phyloP scores from a whole-genome alignment of 108 stramenopile species.

The Nannochloropsis oceanica region DNA sequence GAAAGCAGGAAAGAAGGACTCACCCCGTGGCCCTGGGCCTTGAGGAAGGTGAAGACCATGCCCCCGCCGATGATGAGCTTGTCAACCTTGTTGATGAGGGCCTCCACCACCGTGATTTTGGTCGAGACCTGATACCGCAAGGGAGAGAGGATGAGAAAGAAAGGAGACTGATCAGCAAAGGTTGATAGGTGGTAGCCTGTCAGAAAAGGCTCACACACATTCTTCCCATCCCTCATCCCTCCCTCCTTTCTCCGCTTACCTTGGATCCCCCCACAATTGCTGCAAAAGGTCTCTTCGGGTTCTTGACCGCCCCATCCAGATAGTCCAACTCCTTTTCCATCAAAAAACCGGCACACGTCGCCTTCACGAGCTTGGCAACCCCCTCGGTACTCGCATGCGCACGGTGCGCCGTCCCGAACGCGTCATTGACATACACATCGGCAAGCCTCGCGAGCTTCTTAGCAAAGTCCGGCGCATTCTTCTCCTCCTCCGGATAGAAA shows the following conservation, averaged over 20 bases:
- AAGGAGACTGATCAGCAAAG: no score
- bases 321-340: conserved; percentile 95
- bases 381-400: conserved; percentile 94
- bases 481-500: conserved; percentile 59
- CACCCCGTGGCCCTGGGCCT: conserved; percentile 68
- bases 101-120: conserved; percentile 91
- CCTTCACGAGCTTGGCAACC: conserved; percentile 44
- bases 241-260: conserved; percentile 37
- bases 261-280: conserved; percentile 98
- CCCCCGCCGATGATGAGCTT: conserved; percentile 81
- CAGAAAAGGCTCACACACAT: no score
- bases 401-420: conserved; percentile 97
- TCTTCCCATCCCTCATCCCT: not conserved
- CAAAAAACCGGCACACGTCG: conserved; percentile 39
- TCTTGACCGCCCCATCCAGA: conserved; percentile 69
- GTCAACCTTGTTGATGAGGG: conserved; percentile 86
- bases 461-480: conserved; percentile 35
- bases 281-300: conserved; percentile 80
- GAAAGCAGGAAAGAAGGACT: no score
- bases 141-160: not conserved
- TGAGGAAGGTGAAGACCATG: conserved; percentile 98
- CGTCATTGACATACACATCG: conserved; percentile 92
- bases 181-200: no score
- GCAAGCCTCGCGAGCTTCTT: conserved; percentile 45
- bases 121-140: conserved; percentile 81